phyloP scores from a whole-genome alignment of 805 yeast genomes.

The Saturnispora besseyi region DNA sequence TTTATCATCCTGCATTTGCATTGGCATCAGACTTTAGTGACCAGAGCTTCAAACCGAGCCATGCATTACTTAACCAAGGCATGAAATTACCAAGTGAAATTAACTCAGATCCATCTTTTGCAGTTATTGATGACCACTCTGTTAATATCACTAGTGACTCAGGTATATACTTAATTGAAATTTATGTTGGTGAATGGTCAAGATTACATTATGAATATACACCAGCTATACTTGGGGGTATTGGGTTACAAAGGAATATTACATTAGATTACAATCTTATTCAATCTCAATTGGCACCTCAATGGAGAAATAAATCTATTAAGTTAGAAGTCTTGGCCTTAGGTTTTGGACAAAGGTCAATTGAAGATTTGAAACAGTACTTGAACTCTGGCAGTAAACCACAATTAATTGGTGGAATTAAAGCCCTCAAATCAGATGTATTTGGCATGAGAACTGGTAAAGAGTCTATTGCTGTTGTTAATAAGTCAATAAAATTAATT shows the following conservation, averaged over 20 bases:
- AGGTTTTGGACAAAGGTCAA: conserved; percentile 50
- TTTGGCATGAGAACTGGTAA: conserved; percentile 21
- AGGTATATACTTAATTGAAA: conserved; percentile 71
- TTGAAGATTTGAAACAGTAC: conserved; percentile 39
- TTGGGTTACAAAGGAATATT: conserved; percentile 49
- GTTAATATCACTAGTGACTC: conserved; percentile 42
- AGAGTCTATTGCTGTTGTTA: conserved; percentile 8
- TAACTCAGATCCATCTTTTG: conserved; percentile 35
- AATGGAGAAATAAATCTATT: conserved; percentile 31
- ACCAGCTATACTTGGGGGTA: conserved; percentile 48
- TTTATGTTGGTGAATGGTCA: conserved; percentile 53
- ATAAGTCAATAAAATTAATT: conserved; percentile 34
- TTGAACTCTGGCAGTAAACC: conserved; percentile 18
- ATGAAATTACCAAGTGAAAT: conserved; percentile 27
- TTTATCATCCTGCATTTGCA: conserved; percentile 73
- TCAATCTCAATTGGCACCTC: conserved; percentile 28
- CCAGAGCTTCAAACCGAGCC: conserved; percentile 28
- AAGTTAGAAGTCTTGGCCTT: conserved; percentile 45
- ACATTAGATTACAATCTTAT: conserved; percentile 41
- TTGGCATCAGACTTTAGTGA: conserved; percentile 56
- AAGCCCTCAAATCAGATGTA: conserved; percentile 16
- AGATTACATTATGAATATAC: conserved; percentile 52
- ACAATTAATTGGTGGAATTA: conserved; percentile 13
- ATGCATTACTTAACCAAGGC: conserved; percentile 22
- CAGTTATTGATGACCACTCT: conserved; percentile 37